Base-by-base conservation (phyloP, 176 grass and related monocot genomes). In the Ensete glaucum region DNA sequence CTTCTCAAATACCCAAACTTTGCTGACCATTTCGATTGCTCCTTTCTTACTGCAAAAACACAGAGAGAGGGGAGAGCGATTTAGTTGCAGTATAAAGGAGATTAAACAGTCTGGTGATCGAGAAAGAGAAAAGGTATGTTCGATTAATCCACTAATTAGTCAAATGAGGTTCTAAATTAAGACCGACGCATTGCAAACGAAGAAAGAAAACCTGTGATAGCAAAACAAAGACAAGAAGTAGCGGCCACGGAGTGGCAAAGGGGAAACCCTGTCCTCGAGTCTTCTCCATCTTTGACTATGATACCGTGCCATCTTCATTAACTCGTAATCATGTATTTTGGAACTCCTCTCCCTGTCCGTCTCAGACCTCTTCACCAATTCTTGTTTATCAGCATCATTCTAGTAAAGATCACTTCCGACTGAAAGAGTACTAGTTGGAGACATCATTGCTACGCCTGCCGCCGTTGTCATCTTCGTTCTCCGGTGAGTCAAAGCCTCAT, bases 341-440 rank as follows among this genome's bases (percentile, higher is more conserved):
- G 81, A 72, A 78, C 90, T 72, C 29, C 95, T 81, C 80, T 99
- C 90, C 67, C 90, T 77, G 10, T 99, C 73, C 57, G 94, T 52
- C 73, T 99, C 95, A 3, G 95, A 77, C 90, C 91, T 83, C 64
- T 64, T 82, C 80, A 81, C 82, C 0, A 94, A 73, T 69, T 87
- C 15, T 79, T 99, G 88, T 54, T 98, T 98, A 67, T 94, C 95
- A 0, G 88, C 90, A 8, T 98, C 95, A 15, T 91, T 90, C 82
- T 93, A 94, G 76, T 98, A 98, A 60, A 98, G 78, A 81, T 98
- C 95, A 16, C 90, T 93, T 48, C 95, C 95, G 0, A 98, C 82
- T 0, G 95, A 98, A 2, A 88, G 90, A 2, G 88, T 90, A 15
- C 84, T 88, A n/a, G 78, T 97, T 90, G 0, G 93, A 93, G 55